phyloP scores from a whole-genome alignment of 208 protist species.

The Crithidia bombi region DNA sequence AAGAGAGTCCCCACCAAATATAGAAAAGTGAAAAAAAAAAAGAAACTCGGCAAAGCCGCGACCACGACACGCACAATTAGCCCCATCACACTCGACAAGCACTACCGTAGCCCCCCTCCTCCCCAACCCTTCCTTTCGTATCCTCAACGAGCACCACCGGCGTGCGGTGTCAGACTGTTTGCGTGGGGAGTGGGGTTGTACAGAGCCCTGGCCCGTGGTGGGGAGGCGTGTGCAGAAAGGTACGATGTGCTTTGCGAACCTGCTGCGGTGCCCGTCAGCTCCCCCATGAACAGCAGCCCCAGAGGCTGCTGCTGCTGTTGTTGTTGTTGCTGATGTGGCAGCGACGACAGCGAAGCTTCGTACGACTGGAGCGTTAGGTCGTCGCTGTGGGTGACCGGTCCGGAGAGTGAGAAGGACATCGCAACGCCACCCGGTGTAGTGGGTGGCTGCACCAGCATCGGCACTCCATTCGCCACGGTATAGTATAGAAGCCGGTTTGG shows the following conservation, averaged over 20 bases:
- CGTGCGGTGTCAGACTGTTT: not conserved
- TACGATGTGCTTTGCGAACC: not conserved
- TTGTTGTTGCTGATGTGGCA: conserved; percentile 7
- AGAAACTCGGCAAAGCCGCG: conserved; percentile 10
- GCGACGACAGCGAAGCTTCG: not conserved
- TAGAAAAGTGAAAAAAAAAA: conserved; percentile 9
- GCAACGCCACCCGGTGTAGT: conserved; percentile 18
- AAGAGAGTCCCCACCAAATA: not conserved
- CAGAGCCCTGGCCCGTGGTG: not conserved
- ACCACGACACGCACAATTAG: no score
- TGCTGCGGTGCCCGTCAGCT: not conserved
- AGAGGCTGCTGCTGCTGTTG: not conserved
- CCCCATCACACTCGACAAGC: no score
- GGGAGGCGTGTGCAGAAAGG: not conserved
- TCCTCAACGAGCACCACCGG: not conserved
- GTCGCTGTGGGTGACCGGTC: conserved; percentile 10
- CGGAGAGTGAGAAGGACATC: conserved; percentile 16
- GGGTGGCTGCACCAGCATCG: conserved; percentile 29
- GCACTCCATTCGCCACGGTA: conserved; percentile 27
- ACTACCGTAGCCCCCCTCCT: no score
- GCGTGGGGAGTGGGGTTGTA: not conserved
- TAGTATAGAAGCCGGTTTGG: conserved; percentile 31
- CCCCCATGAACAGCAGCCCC: not conserved
- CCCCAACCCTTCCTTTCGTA: not conserved
- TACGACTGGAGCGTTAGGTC: not conserved